A percentile compares a stretch with the other conserved stretches of the same genome.
phyloP scores from a whole-genome alignment of 345 rosid species.

The Aurinia saxatilis region DNA sequence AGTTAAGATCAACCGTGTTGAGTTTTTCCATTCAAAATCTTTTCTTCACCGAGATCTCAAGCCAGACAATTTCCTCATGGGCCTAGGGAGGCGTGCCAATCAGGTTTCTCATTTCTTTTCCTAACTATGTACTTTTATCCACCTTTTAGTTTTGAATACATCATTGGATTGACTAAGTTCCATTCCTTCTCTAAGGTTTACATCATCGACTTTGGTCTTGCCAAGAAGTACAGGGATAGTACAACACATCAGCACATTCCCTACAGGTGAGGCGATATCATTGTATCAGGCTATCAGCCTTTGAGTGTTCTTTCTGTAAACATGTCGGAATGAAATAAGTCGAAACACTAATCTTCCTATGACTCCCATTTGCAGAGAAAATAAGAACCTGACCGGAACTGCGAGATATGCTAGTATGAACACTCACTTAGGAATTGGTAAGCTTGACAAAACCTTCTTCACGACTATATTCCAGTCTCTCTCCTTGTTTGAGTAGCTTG shows the following conservation, averaged over 20 bases:
- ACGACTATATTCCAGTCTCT: no score
- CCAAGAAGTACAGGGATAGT: constrained; percentile 49
- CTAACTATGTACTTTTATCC: not conserved
- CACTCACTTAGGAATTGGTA: constrained; percentile 60
- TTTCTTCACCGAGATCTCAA: constrained; percentile 56
- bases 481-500: constrained; percentile 16
- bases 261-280: constrained; percentile 34
- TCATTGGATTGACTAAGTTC: not conserved
- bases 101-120: constrained; percentile 28
- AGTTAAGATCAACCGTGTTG: constrained; percentile 44
- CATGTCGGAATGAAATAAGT: no score
- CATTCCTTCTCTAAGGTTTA: constrained; percentile 31
- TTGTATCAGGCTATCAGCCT: no score
- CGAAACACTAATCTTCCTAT: no score
- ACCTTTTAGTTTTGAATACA: no score
- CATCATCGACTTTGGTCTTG: constrained; percentile 54
- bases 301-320: no score
- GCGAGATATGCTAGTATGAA: constrained; percentile 61
- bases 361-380: constrained; percentile 44
- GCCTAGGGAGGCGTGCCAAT: constrained; percentile 51
- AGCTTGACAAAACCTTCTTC: not conserved
- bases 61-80: constrained; percentile 58
- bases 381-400: constrained; percentile 61
- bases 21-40: constrained; percentile 47
- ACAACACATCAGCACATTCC: constrained; percentile 53